Evolutionary conservation across 176 grass and related monocot species (phyloP), one percentile per base, ranked within the genome.

Genomic region (Aegilops umbellulata): DNA sequence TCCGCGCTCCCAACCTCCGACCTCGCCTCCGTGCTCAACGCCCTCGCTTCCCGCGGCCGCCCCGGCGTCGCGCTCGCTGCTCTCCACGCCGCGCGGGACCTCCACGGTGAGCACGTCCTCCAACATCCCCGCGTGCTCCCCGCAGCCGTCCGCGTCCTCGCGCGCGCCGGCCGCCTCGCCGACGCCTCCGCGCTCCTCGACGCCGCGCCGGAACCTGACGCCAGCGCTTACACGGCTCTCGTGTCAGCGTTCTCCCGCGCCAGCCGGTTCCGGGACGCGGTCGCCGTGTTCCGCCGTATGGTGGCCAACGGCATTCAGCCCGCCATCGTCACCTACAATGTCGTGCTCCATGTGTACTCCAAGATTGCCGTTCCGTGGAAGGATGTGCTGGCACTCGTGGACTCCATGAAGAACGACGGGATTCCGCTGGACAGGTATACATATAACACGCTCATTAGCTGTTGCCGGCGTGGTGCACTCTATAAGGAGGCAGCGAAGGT

Each of bases 381-480:
- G 73, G 91, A 95, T 84, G 91, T 86, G 9, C n/a, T 87, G 73
- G 25, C 46, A 27, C 92, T 98, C 60, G 84, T 98, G 5, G 84
- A 94, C 32, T 64, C 90, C 53, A 98, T 98, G 93, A 95, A 90
- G 89, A 71, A 69, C 6, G 69, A 89, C 13, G 57, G 64, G 10
- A 80, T 95, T 65, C 89, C 77, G 26, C 90, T 80, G 6, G 96
- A 98, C 74, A 82, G 79, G 88, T 98, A 95, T 34, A 98, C 95
- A 2, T 98, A 95, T 29, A 98, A 98, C 73, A 94, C 95, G 23
- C 91, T 98, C 30, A 95, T 98, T 19, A 91, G 88, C 62, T 98
- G 96, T 86, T 98, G 96, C 84, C 90, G 90, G 8, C 87, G 86
- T 31, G 77, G 91, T 6, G 92, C 78, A 0, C 81, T 98, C 11